Conservation (phyloP, 1,139 yeast species). For the Yamadazyma kanchanaburiensis region DNA sequence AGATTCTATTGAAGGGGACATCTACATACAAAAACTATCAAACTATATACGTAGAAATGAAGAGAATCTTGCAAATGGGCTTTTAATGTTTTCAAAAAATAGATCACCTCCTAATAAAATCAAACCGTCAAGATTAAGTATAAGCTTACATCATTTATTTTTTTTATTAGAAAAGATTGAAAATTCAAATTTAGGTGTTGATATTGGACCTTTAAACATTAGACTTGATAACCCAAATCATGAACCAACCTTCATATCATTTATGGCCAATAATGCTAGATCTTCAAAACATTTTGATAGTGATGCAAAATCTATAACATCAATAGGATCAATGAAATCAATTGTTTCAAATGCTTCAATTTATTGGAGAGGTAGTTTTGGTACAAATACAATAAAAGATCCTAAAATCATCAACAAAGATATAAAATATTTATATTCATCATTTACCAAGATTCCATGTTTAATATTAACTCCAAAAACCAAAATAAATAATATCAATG, state of each 20-base stretch:
- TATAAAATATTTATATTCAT: slow-evolving; percentile 56
- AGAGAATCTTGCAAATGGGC: slow-evolving; percentile 45
- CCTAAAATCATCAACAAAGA: slow-evolving; percentile 46
- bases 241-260: slow-evolving; percentile 53
- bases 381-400: slow-evolving; percentile 27
- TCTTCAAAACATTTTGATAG: slow-evolving; percentile 46
- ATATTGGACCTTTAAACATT: slow-evolving; percentile 62
- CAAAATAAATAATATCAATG: slow-evolving; percentile 51
- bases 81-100: slow-evolving; percentile 38
- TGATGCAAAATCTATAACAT: slow-evolving; percentile 59
- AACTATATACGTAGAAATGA: slow-evolving; percentile 41
- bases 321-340: slow-evolving; percentile 61
- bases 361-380: slow-evolving; percentile 38
- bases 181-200: slow-evolving; percentile 47
- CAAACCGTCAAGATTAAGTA: slow-evolving; percentile 53
- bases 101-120: slow-evolving; percentile 19
- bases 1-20: slow-evolving; percentile 39
- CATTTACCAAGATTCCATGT: slow-evolving; percentile 66
- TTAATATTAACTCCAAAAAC: slow-evolving; percentile 58
- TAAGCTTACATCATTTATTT: slow-evolving; percentile 63
- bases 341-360: slow-evolving; percentile 45
- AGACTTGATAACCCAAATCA: slow-evolving; percentile 57
- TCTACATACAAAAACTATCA: slow-evolving; percentile 39
- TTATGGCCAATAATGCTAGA: slow-evolving; percentile 48
- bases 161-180: slow-evolving; percentile 58